Percentiles rank a stretch among this genome's conserved stretches.
These are phyloP conservation scores for Botrytis medusae DNA, from an alignment of 2,329 filamentous ascomycete species.

Conservation along the genomic window DNA sequence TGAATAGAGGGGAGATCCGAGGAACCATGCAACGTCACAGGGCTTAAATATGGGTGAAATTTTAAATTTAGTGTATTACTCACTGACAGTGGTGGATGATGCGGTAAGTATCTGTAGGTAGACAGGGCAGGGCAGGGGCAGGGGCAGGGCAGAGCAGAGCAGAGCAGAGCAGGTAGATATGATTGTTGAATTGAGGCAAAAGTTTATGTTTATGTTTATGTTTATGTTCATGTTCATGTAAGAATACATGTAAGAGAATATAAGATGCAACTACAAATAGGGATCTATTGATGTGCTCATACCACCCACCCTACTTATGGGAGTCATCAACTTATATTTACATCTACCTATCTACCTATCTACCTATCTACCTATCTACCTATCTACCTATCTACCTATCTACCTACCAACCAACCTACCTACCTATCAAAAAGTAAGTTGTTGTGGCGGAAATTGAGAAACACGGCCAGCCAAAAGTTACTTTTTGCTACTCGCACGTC, in stretches of 20 bases:
- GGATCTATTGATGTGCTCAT: neutral
- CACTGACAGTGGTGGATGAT: neutral
- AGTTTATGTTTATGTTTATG: neutral
- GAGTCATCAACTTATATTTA: neutral
- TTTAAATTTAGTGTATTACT: neutral
- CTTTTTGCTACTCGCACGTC: neutral
- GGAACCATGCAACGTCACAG: slow-evolving; percentile 7
- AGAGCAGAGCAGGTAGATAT: neutral
- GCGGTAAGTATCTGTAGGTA: neutral
- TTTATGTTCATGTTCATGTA: neutral
- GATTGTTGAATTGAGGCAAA: neutral
- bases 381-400: neutral
- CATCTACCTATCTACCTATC: neutral
- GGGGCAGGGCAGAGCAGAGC: too few relatives aligned
- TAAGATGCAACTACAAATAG: too few relatives aligned
- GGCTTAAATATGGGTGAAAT: neutral
- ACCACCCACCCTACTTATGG: neutral
- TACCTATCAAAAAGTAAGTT: neutral
- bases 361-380: too few relatives aligned
- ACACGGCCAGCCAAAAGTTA: neutral
- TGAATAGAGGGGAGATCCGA: slow-evolving; percentile 4
- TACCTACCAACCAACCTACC: neutral
- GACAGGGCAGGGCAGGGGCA: neutral
- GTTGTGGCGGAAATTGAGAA: neutral
- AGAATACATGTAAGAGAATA: neutral